Conservation (phyloP, 2,329 filamentous ascomycete species). For the Saccharata proteae region DNA sequence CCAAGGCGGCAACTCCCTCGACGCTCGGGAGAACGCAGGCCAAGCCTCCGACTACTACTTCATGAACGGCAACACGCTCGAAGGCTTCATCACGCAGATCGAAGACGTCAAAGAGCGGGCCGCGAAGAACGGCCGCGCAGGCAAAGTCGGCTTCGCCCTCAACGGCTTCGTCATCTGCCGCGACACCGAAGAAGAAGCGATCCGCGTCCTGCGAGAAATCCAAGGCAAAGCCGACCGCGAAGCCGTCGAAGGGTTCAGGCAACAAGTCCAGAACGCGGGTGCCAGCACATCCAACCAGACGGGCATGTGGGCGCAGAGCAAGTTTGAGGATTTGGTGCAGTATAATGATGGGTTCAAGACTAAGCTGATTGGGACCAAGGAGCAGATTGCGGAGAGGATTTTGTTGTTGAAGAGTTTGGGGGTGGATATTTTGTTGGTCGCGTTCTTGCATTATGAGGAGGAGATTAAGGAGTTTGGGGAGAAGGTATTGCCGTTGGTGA, state of each 20-base stretch:
- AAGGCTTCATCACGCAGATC: constrained; percentile 40
- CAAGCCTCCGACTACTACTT: constrained; percentile 41
- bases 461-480: constrained; percentile 39
- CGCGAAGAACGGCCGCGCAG: constrained; percentile 30
- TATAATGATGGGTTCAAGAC: constrained; percentile 47
- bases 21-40: constrained; percentile 38
- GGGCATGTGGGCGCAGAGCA: constrained; percentile 42
- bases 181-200: constrained; percentile 39
- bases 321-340: constrained; percentile 41
- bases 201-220: constrained; percentile 38
- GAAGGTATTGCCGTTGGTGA: constrained; percentile 35
- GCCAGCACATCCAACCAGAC: constrained; percentile 34
- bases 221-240: constrained; percentile 41
- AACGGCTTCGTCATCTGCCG: constrained; percentile 40
- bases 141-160: constrained; percentile 37
- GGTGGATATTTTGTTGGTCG: constrained; percentile 33
- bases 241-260: constrained; percentile 37
- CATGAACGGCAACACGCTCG: constrained; percentile 45
- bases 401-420: constrained; percentile 35
- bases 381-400: constrained; percentile 40
- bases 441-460: constrained; percentile 41
- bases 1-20: constrained; percentile 41
- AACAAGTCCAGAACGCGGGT: constrained; percentile 39
- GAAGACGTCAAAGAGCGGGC: constrained; percentile 36
- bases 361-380: constrained; percentile 40